A percentile compares a stretch with the other conserved stretches of the same genome.
These are phyloP conservation scores for Colletotrichum cereale DNA, from an alignment of 2,329 filamentous ascomycete species.

Conservation along the genomic window DNA sequence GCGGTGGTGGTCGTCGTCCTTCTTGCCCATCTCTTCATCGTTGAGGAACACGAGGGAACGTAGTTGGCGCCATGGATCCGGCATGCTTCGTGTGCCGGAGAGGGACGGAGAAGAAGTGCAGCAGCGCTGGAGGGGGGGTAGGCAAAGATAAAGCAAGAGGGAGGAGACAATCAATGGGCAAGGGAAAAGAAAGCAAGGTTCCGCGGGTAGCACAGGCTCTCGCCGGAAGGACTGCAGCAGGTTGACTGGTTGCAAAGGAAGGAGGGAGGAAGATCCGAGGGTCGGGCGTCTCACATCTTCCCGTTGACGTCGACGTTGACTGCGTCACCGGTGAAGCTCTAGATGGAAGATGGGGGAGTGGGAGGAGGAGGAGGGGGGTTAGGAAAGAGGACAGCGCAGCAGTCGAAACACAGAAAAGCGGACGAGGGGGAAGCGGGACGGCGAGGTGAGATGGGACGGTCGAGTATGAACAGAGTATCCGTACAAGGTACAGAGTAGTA, in stretches of 20 bases:
- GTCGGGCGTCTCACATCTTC: constrained; percentile 39
- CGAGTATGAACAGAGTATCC: not conserved
- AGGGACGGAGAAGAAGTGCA: constrained; percentile 6
- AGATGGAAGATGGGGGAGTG: not conserved
- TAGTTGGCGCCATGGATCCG: constrained; percentile 48
- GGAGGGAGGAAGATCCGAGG: constrained; percentile 20
- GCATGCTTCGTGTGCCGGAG: constrained; percentile 50
- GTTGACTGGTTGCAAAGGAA: constrained; percentile 13
- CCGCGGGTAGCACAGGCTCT: constrained; percentile 15
- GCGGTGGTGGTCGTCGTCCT: constrained; percentile 67
- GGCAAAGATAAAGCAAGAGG: not conserved
- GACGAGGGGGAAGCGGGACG: not conserved
- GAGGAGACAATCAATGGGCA: constrained; percentile 10
- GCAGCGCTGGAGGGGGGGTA: constrained; percentile 7
- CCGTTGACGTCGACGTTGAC: constrained; percentile 20
- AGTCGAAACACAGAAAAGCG: constrained; percentile 16
- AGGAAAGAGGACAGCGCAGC: not conserved
- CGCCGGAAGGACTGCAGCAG: constrained; percentile 25
- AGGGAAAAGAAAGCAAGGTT: constrained; percentile 7
- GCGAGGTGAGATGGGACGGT: not conserved
- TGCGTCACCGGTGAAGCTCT: constrained; percentile 11
- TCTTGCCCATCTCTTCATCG: constrained; percentile 70
- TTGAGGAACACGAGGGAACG: constrained; percentile 58
- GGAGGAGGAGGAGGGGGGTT: not conserved
- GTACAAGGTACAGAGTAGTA: not conserved